Conservation (phyloP, 306 rosid species). For the Quercus dentata region DNA sequence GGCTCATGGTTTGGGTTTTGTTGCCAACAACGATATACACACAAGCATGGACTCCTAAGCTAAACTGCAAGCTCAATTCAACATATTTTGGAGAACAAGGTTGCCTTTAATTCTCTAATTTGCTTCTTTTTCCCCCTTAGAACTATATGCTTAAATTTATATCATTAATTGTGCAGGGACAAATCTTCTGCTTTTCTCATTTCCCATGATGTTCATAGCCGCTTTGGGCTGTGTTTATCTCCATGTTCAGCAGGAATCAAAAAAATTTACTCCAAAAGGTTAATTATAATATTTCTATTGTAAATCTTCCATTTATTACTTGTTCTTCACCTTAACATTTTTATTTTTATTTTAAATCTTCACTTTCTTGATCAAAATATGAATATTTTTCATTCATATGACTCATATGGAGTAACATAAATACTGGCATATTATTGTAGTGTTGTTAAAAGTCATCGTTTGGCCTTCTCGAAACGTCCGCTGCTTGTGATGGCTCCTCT, state of each 20-base stretch:
- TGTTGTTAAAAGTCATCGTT: neutral
- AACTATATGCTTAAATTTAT: neutral
- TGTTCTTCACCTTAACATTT: too few relatives aligned
- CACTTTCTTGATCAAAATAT: neutral
- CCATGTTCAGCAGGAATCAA: constrained; percentile 37
- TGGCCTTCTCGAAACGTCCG: constrained; percentile 43
- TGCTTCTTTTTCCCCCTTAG: neutral
- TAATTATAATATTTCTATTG: too few relatives aligned
- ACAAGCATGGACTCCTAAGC: constrained; percentile 32
- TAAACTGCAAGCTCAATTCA: constrained; percentile 34
- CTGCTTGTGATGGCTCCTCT: constrained; percentile 44
- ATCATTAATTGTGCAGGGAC: constrained; percentile 30
- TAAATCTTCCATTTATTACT: too few relatives aligned
- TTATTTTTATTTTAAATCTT: neutral
- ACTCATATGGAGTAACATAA: too few relatives aligned
- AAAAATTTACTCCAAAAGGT: constrained; percentile 27
- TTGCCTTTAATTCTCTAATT: neutral
- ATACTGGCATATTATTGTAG: constrained; percentile 5
- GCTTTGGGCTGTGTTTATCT: constrained; percentile 52
- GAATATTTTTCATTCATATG: neutral
- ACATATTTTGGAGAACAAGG: constrained; percentile 63
- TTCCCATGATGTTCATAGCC: constrained; percentile 57
- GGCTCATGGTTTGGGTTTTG: constrained; percentile 53
- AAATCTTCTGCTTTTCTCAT: constrained; percentile 56
- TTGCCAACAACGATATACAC: constrained; percentile 49